A percentile compares a stretch with the other conserved stretches of the same genome.
Conservation (phyloP, 331 rosid genomes). For the Stylosanthes scabra region DNA sequence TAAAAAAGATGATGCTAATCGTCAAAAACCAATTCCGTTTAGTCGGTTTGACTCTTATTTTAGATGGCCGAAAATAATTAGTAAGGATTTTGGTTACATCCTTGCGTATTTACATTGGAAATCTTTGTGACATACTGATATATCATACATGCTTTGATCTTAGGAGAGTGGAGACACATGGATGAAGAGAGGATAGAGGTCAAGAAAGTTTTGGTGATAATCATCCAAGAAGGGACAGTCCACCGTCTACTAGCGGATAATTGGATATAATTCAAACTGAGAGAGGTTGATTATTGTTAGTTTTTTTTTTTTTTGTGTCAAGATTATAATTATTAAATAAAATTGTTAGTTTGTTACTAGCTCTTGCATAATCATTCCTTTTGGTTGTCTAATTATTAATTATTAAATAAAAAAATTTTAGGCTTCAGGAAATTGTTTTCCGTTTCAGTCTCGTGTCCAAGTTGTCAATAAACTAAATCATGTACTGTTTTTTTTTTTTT, state of each 20-base stretch:
- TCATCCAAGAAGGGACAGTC: background rate
- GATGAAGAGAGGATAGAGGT: background rate
- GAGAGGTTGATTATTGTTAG: background rate
- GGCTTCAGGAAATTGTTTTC: no score
- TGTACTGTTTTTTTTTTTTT: no score
- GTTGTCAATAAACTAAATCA: no score
- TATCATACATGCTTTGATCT: background rate
- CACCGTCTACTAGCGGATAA: constrained; percentile 1
- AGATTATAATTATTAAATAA: no score
- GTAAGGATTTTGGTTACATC: background rate
- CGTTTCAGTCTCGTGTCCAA: no score
- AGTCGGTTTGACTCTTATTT: background rate
- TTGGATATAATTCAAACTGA: no score
- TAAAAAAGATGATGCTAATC: background rate
- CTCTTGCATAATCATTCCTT: no score
- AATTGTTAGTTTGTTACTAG: no score
- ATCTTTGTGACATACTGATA: background rate
- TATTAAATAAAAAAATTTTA: no score
- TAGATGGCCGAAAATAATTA: background rate
- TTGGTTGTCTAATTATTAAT: no score
- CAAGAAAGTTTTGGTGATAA: background rate
- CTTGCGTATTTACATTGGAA: constrained; percentile 3
- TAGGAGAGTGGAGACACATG: background rate
- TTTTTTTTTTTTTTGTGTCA: no score
- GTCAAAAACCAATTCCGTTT: background rate